phyloP scores from a whole-genome alignment of 495 filamentous ascomycete species.

The Neurospora intermedia region DNA sequence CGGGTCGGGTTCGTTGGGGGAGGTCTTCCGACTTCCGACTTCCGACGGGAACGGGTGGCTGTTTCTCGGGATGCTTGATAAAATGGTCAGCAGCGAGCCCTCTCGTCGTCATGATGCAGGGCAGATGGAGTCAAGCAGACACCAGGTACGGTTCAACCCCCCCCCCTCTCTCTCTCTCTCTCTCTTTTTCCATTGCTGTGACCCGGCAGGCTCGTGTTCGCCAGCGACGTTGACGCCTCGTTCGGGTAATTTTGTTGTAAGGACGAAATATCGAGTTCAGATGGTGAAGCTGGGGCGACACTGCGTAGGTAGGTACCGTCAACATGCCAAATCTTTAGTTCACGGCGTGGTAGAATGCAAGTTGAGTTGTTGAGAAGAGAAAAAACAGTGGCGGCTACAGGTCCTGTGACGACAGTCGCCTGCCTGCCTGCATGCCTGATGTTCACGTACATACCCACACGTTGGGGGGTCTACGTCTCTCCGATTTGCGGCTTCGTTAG shows the following conservation, averaged over 20 bases:
- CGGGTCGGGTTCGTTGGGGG: background rate
- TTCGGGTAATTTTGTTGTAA: background rate
- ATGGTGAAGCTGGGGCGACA: background rate
- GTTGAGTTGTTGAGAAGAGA: background rate
- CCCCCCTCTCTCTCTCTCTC: no score
- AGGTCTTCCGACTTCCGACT: no score
- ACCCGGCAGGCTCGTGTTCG: background rate
- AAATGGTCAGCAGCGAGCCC: no score
- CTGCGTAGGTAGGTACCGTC: background rate
- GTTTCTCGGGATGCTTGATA: background rate
- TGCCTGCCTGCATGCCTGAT: background rate
- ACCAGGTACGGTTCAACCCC: no score
- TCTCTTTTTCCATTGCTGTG: no score
- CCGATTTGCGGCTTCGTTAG: background rate
- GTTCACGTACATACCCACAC: background rate
- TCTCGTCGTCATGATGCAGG: no score
- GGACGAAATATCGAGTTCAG: background rate
- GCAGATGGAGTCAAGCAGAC: no score
- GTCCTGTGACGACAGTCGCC: background rate
- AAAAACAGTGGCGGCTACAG: background rate
- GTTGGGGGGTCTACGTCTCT: background rate
- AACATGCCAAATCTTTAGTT: background rate
- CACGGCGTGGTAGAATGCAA: background rate
- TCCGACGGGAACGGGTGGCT: background rate
- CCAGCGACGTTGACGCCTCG: background rate